Evolutionary conservation across 805 yeast genomes (phyloP).

Genomic region (Saturnispora mendoncae): DNA sequence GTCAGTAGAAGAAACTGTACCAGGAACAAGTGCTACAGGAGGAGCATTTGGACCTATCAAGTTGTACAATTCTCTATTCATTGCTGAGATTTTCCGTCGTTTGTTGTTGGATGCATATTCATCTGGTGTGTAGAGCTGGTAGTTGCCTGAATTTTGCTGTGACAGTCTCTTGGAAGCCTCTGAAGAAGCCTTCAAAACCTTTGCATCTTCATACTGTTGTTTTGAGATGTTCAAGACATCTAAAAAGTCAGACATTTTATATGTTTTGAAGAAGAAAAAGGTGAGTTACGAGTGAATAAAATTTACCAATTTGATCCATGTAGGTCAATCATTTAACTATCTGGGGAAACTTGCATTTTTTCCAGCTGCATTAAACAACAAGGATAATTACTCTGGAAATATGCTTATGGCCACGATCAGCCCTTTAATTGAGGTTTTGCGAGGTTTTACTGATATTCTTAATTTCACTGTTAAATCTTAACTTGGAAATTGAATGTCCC

Average conservation of each 20-base stretch:
- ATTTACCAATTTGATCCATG: too few species aligned
- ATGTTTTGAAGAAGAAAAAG: neutral
- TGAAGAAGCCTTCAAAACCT: constrained; percentile 14
- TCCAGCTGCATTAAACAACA: too few species aligned
- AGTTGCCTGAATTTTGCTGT: constrained; percentile 6
- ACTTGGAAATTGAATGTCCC: too few species aligned
- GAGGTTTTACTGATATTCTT: too few species aligned
- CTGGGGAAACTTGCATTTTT: too few species aligned
- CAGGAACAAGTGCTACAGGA: constrained; percentile 46
- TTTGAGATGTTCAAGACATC: constrained; percentile 60
- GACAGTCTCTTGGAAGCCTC: constrained; percentile 10
- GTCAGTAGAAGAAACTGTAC: constrained; percentile 16
- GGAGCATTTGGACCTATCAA: constrained; percentile 90
- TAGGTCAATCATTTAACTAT: too few species aligned
- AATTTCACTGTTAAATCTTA: too few species aligned
- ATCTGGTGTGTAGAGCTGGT: constrained; percentile 17
- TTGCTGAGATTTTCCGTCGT: constrained; percentile 42
- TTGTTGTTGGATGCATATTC: constrained; percentile 21
- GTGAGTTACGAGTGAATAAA: too few species aligned
- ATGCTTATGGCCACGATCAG: too few species aligned
- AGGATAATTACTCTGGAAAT: too few species aligned
- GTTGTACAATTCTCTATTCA: constrained; percentile 83
- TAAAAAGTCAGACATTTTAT: constrained; percentile 46
- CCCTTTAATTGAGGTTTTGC: too few species aligned
- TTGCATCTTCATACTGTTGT: constrained; percentile 34